Base-by-base conservation (phyloP, 2,329 filamentous ascomycete species). In the Fusarium floridanum region DNA sequence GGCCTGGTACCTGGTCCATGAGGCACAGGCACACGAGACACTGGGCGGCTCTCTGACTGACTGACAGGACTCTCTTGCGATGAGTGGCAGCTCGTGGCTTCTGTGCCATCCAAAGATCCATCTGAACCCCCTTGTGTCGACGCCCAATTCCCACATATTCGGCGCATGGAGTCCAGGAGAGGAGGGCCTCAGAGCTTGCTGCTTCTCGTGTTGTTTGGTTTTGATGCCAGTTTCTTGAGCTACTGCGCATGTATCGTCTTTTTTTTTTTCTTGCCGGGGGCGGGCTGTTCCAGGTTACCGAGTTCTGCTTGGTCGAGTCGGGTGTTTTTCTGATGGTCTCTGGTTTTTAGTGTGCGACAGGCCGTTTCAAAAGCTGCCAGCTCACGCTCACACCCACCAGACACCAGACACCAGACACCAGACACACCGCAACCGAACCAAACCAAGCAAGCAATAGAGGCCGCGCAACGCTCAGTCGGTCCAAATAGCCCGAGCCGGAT, bases 311-410 rank as follows among this genome's bases (percentile, higher is more conserved):
- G 34, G 27, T 64, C 37, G 34, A 70, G 68, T 68, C 67, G 61
- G 55, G 39, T 68, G 32, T 60, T 65, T 65, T 59, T 59, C 41
- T 61, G 55, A 20, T 59, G 55, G 14, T 39, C 22, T 55, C 27
- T 69, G 60, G 50, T 57, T 61, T 62, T 61, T 61, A 48, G 67
- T 66, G 70, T 73, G 70, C 68, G 70, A 68, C 62, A 65, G 37
- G 37, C 63, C 55, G 74, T 76, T 76, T 76, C 74, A 76, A 63
- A 69, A 64, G 67, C 61, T 72, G 70, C 67, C 67, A 72, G 60
- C 67, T 61, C 70, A 69, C 53, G 61, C 69, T 37, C 56, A 62
- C 41, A 41, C 17, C 37, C 39, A 41, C 39, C 39, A 41, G 27
- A 16, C 37, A 43, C 37, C 37, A 62, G 27, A 16, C 37, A 43